Base-by-base conservation (phyloP, 2,329 filamentous ascomycete species). In the Blastomyces gilchristii region DNA sequence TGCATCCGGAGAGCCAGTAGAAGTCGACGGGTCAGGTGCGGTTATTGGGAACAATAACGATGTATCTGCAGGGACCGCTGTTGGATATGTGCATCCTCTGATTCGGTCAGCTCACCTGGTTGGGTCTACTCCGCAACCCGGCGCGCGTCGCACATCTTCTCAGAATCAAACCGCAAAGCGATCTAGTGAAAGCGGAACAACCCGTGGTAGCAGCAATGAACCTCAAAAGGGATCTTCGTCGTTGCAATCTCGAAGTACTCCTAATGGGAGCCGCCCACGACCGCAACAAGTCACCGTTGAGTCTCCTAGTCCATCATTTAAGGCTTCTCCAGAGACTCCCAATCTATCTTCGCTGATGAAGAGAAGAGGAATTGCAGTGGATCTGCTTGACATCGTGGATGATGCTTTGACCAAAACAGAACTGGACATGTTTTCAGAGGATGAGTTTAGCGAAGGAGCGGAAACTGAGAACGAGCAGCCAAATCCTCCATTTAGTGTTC, bases 1-100 rank as follows among this genome's bases (percentile, higher is more conserved):
- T 63, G 88, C 89, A 64, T 95, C 91, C 69, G 94, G 94, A 61
- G 87, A 92, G 68, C 85, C 88, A 14, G 85, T 96, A 64, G 89
- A 96, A 69, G 80, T 84, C 66, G 83, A 88, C 67, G 85, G 88
- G 62, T 75, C 75, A 37, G 80, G 80, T 54, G 75, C 76, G 61
- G 72, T 81, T 63, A 74, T 81, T 62, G 79, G 76, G 41, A 70
- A 72, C 62, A 70, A 69, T 60, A 73, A 65, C 62, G 72, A 76
- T 58, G 65, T 73, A 25, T 66, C 69, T 14, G 66, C 66, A 28
- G 68, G 68, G 49, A 67, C 70, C 59, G 72, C 76, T 31, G 74
- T 78, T 41, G 84, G 83, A 39, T 80, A 83, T 65, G 85, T 87
- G 25, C 85, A 88, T 72, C 84, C 85, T 43, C 76, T 87, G 62